These are phyloP conservation scores for Noccaea caerulescens DNA, from an alignment of 345 rosid genomes.

Conservation along the genomic window DNA sequence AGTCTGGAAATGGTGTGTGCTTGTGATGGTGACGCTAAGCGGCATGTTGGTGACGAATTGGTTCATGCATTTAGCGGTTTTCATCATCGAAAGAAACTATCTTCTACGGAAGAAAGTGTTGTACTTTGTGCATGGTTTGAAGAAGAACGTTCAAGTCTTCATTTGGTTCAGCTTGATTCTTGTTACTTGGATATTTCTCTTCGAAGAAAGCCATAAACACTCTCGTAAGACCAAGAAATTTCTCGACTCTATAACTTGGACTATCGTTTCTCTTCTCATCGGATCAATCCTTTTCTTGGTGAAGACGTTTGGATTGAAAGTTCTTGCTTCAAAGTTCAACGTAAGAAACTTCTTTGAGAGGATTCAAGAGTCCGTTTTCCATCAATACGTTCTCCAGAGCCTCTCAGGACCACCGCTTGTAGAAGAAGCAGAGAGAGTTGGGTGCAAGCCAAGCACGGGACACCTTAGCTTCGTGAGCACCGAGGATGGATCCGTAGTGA, in stretches of 20 bases:
- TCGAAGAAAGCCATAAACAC: slow-evolving; percentile 48
- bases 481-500: slow-evolving; percentile 48
- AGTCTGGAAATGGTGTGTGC: slow-evolving; percentile 86
- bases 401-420: slow-evolving; percentile 75
- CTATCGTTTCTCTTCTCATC: slow-evolving; percentile 58
- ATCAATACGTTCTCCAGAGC: slow-evolving; percentile 78
- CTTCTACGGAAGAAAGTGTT: slow-evolving; percentile 75
- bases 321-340: slow-evolving; percentile 83
- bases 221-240: slow-evolving; percentile 52
- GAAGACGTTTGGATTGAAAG: slow-evolving; percentile 71
- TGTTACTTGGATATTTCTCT: slow-evolving; percentile 65
- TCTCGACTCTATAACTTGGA: slow-evolving; percentile 60
- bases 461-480: slow-evolving; percentile 57
- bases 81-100: slow-evolving; percentile 79
- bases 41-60: slow-evolving; percentile 73
- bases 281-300: slow-evolving; percentile 73
- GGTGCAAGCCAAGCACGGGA: slow-evolving; percentile 51
- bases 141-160: slow-evolving; percentile 76
- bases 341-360: slow-evolving; percentile 82
- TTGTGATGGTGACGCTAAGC: slow-evolving; percentile 70
- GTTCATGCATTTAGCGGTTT: slow-evolving; percentile 74
- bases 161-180: slow-evolving; percentile 74
- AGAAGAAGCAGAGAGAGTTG: slow-evolving; percentile 63
- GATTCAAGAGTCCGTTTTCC: slow-evolving; percentile 83
- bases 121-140: slow-evolving; percentile 90